Conservation (phyloP, 805 yeast genomes). For the Kurtzmaniella fragi region DNA sequence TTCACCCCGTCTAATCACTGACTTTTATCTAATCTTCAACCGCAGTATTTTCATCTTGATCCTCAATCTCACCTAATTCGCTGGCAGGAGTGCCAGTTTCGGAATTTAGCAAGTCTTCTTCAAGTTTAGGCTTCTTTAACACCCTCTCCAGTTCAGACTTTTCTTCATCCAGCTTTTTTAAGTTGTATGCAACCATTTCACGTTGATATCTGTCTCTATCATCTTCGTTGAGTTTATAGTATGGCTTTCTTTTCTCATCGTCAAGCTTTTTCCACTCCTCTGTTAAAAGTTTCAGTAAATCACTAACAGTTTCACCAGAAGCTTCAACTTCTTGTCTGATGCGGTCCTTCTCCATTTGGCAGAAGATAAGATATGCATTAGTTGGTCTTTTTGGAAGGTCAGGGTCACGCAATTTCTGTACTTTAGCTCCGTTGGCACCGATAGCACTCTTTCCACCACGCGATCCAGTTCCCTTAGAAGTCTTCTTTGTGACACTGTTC, state of each 20-base stretch:
- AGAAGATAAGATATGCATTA: conserved; percentile 81
- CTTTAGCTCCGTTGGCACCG: conserved; percentile 16
- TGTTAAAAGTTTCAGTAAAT: conserved; percentile 72
- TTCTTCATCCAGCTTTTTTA: conserved; percentile 15
- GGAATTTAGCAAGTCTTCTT: background rate
- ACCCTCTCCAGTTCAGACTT: conserved; percentile 8
- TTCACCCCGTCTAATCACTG: background rate
- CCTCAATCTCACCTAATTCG: background rate
- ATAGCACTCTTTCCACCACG: conserved; percentile 13
- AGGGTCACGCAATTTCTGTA: conserved; percentile 62
- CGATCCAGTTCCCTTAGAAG: conserved; percentile 12
- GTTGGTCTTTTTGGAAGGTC: conserved; percentile 85
- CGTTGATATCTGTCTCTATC: conserved; percentile 70
- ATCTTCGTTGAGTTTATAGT: conserved; percentile 67
- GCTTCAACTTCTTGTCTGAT: conserved; percentile 54
- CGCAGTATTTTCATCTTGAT: background rate
- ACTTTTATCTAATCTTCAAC: background rate
- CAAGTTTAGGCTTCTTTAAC: conserved; percentile 11
- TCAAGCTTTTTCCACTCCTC: conserved; percentile 80
- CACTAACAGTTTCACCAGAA: conserved; percentile 48
- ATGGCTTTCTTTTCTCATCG: conserved; percentile 68
- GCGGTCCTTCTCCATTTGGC: conserved; percentile 79
- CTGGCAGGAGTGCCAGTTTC: conserved; percentile 1
- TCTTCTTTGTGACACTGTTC: conserved; percentile 11
- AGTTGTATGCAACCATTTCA: conserved; percentile 59